These are phyloP conservation scores for Petunia axillaris DNA, from an alignment of 257 asterid genomes.

Conservation along the genomic window DNA sequence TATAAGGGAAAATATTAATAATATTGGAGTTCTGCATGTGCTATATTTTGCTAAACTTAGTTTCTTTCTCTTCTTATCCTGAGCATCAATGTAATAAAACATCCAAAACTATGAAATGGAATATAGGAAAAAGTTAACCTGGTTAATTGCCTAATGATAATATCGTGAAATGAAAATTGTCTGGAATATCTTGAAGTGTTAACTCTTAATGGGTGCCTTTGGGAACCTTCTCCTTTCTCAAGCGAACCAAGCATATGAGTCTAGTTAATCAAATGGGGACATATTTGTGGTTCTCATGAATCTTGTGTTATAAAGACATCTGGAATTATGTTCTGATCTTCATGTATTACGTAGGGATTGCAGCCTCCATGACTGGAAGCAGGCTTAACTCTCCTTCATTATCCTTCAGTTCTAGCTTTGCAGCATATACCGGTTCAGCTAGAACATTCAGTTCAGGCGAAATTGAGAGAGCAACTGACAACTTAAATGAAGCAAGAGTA, in stretches of 20 bases:
- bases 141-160: slow-evolving; percentile 18
- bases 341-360: slow-evolving; percentile 42
- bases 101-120: slow-evolving; percentile 17
- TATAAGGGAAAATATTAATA: not conserved
- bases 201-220: slow-evolving; percentile 8
- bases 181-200: slow-evolving; percentile 15
- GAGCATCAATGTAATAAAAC: not conserved
- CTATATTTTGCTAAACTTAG: not conserved
- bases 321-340: slow-evolving; percentile 6
- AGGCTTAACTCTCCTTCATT: slow-evolving; percentile 67
- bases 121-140: not conserved
- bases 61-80: slow-evolving; percentile 19
- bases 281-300: not conserved
- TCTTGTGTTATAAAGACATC: not conserved
- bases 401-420: slow-evolving; percentile 81
- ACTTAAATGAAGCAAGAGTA: slow-evolving; percentile 69
- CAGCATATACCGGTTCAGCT: slow-evolving; percentile 78
- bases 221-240: slow-evolving; percentile 21
- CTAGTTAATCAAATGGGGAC: slow-evolving; percentile 13
- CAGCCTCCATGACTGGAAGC: slow-evolving; percentile 60
- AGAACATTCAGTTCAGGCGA: slow-evolving; percentile 68
- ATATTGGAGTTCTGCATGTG: slow-evolving; percentile 9
- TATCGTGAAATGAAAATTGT: slow-evolving; percentile 3
- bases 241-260: not conserved
- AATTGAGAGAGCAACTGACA: slow-evolving; percentile 78